phyloP scores from a whole-genome alignment of 345 rosid genomes.

The Murraya paniculata region DNA sequence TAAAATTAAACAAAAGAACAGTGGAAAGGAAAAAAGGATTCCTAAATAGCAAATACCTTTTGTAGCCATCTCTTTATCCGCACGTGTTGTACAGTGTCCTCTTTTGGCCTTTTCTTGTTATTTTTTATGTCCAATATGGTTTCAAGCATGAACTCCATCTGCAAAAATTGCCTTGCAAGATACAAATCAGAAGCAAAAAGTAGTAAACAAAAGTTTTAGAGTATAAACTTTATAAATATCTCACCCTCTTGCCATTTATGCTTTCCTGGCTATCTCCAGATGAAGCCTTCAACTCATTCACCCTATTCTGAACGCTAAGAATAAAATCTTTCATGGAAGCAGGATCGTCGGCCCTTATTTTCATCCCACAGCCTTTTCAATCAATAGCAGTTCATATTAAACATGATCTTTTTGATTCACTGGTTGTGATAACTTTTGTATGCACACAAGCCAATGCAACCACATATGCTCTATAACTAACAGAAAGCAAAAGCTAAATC shows the following conservation, averaged over 20 bases:
- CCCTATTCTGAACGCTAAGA: constrained; percentile 69
- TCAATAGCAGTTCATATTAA: constrained; percentile 3
- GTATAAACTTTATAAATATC: constrained; percentile 6
- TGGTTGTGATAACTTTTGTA: background rate
- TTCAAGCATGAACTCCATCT: constrained; percentile 99
- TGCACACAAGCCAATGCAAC: background rate
- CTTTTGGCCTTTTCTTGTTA: constrained; percentile 74
- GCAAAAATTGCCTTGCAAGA: constrained; percentile 20
- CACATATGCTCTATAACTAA: constrained; percentile 5
- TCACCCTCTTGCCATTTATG: constrained; percentile 58
- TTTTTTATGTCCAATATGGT: constrained; percentile 87
- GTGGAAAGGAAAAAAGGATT: background rate
- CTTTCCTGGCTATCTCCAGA: constrained; percentile 37
- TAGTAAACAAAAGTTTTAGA: constrained; percentile 1
- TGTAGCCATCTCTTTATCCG: constrained; percentile 94
- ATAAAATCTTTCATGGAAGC: constrained; percentile 80
- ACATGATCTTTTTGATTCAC: background rate
- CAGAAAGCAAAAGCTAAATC: background rate
- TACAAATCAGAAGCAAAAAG: constrained; percentile 4
- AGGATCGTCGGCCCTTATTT: constrained; percentile 88
- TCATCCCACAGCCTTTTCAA: constrained; percentile 87
- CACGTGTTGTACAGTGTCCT: constrained; percentile 62
- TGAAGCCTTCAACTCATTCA: constrained; percentile 62
- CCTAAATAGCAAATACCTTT: constrained; percentile 45
- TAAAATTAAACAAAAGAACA: background rate